Conservation (phyloP, 768 basidiomycete species). For the Gautieria morchelliformis region DNA sequence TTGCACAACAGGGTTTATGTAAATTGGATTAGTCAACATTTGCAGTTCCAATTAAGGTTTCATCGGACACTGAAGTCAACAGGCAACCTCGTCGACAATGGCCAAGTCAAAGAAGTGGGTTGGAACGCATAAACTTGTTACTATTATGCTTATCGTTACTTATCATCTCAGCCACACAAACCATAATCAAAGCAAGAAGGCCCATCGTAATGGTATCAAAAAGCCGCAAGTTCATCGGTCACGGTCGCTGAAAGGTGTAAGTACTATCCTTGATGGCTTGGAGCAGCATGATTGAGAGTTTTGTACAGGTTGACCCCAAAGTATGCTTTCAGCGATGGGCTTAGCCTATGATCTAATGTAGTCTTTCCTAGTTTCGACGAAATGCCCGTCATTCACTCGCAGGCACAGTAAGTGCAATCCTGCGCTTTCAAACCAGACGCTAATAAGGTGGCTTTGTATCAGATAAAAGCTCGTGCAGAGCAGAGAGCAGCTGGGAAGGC, state of each 20-base stretch:
- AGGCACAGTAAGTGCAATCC: constrained; percentile 53
- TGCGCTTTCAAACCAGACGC: not conserved
- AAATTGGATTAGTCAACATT: not conserved
- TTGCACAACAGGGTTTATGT: too few relatives aligned
- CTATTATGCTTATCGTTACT: constrained; percentile 11
- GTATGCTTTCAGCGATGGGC: constrained; percentile 24
- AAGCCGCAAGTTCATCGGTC: constrained; percentile 63
- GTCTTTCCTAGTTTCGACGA: constrained; percentile 61
- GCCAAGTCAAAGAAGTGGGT: constrained; percentile 97
- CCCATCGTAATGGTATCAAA: constrained; percentile 97
- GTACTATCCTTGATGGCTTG: constrained; percentile 25
- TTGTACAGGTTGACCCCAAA: constrained; percentile 67
- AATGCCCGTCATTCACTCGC: constrained; percentile 63
- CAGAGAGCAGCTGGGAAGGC: constrained; percentile 37
- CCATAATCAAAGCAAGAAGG: constrained; percentile 96
- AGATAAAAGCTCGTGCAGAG: constrained; percentile 63
- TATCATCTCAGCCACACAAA: constrained; percentile 60
- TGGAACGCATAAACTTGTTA: constrained; percentile 8
- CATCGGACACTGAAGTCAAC: not conserved
- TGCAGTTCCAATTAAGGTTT: constrained; percentile 3
- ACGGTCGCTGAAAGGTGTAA: constrained; percentile 84
- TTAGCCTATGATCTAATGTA: constrained; percentile 7
- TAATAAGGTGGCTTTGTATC: constrained; percentile 5
- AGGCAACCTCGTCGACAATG: constrained; percentile 39
- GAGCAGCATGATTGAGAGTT: constrained; percentile 4